Evolutionary conservation across 202 grass and related monocot genomes (phyloP), one percentile per base, ranked within the genome.

Genomic region (Zizania palustris): DNA sequence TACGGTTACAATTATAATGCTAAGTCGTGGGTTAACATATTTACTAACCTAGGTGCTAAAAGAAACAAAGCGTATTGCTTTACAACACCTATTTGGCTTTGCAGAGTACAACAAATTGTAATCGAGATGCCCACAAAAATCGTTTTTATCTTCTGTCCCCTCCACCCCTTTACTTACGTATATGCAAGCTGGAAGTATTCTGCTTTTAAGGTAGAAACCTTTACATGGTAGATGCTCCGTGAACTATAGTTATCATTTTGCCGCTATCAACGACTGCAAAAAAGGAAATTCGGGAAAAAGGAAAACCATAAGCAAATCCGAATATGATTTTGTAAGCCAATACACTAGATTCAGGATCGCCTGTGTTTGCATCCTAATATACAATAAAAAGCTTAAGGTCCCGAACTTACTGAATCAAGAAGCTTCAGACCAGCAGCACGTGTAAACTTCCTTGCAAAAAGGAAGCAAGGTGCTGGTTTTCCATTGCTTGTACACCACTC

Each of bases 381-480:
- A 42, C 3, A 65, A 75, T 20, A 64, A 49, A 75, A 84, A 65
- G 21, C 44, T 36, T 15, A 80, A 75, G 36, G 3, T 5, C 34
- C 22, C 14, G 19, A 60, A 75, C 81, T 83, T 86, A 95, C 96
- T 28, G 57, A 54, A 63, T 90, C 88, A 82, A 99, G 90, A 89
- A 99, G 92, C 81, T 84, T 96, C n/a, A 91, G 61, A 74, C 83
- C 92, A 74, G 92, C 87, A 76, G 85, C 78, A 12, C 90, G 88
- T 73, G 92, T 93, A 69, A 99, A 99, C 74, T 99, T 99, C 74
- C 96, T 90, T 41, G 92, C 92, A 73, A 99, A 99, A 75, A 99
- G 92, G 90, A 99, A 99, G 83, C 92, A 99, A 63, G 89, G 73
- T 28, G 92, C 87, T 69, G 96, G 81, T 66, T 74, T 90, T 20